Evolutionary conservation across 2,329 filamentous ascomycete genomes (phyloP).

Genomic region (Epichloe uncinata): DNA sequence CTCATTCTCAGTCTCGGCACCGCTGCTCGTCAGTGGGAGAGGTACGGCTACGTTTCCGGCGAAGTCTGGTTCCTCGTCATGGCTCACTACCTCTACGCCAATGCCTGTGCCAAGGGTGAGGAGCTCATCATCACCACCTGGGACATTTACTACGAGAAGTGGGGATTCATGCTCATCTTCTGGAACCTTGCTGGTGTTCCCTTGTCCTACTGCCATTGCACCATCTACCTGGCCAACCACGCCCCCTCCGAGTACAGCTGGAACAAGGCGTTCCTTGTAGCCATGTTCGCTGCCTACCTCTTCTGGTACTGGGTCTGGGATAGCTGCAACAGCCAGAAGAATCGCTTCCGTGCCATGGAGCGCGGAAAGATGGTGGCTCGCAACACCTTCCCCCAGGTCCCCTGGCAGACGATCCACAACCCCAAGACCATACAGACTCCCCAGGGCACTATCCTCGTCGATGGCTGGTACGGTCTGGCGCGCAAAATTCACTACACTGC

Average conservation of each 20-base stretch:
- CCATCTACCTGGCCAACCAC: conserved; percentile 78
- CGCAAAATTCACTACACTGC: conserved; percentile 47
- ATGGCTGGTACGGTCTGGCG: conserved; percentile 72
- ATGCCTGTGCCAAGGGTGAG: conserved; percentile 84
- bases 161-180: conserved; percentile 96
- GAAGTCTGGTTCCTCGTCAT: conserved; percentile 75
- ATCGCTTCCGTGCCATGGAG: conserved; percentile 73
- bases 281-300: conserved; percentile 59
- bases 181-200: conserved; percentile 92
- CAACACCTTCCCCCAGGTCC: conserved; percentile 84
- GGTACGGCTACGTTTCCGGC: conserved; percentile 73
- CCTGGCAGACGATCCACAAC: conserved; percentile 72
- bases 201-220: conserved; percentile 86
- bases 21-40: conserved; percentile 70
- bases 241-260: conserved; percentile 63
- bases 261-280: conserved; percentile 53
- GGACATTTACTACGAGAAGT: conserved; percentile 96
- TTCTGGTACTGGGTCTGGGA: conserved; percentile 89
- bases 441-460: conserved; percentile 62
- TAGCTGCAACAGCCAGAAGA: conserved; percentile 86
- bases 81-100: conserved; percentile 85
- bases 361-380: conserved; percentile 56
- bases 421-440: conserved; percentile 63
- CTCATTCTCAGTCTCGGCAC: conserved; percentile 65
- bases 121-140: conserved; percentile 83